Conservation (phyloP, 441 rosid species). For the Pelargonium australe region DNA sequence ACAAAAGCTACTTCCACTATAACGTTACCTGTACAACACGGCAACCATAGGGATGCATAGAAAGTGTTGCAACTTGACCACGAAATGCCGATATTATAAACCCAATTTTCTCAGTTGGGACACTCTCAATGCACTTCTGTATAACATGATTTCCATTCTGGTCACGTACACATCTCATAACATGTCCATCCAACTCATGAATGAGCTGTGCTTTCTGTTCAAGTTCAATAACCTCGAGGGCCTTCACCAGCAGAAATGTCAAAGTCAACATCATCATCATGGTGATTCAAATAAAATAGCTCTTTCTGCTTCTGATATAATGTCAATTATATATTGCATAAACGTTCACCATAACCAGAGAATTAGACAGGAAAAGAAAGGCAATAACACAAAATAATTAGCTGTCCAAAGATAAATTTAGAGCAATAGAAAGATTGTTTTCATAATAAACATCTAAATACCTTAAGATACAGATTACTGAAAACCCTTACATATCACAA, state of each 20-base stretch:
- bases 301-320: neutral
- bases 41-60: conserved; percentile 98
- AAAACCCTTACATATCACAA: neutral
- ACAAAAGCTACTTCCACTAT: neutral
- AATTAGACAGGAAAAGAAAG: neutral
- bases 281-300: neutral
- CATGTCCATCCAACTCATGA: conserved; percentile 85
- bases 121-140: conserved; percentile 88
- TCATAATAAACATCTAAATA: neutral
- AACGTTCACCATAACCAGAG: neutral
- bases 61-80: conserved; percentile 79
- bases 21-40: conserved; percentile 89
- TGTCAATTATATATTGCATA: neutral
- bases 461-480: neutral
- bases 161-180: conserved; percentile 89
- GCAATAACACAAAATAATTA: neutral
- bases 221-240: conserved; percentile 91
- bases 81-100: conserved; percentile 78
- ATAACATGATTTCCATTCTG: conserved; percentile 98
- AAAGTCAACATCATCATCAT: neutral
- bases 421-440: neutral
- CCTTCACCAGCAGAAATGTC: conserved; percentile 33
- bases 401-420: neutral
- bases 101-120: conserved; percentile 69
- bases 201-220: conserved; percentile 75